Conservation (phyloP, 495 filamentous ascomycete genomes). For the Cudoniella acicularis region DNA sequence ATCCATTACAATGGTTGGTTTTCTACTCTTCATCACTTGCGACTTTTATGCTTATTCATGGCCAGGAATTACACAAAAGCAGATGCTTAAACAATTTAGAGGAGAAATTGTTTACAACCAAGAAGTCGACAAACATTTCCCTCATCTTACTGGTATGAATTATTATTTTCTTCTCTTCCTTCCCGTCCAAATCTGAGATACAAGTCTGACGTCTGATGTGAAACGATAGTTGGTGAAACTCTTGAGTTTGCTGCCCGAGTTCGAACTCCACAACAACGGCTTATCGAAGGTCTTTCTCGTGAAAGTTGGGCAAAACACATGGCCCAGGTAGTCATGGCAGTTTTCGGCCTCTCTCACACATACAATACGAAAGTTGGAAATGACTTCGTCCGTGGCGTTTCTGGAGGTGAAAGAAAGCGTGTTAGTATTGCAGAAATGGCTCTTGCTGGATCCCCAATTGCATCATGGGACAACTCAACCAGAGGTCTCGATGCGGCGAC, state of each 20-base stretch:
- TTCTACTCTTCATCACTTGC: background rate
- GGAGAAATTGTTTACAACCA: conserved; percentile 58
- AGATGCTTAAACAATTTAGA: conserved; percentile 36
- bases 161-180: no score
- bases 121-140: conserved; percentile 75
- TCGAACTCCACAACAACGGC: conserved; percentile 61
- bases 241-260: conserved; percentile 67
- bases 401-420: conserved; percentile 57
- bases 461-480: conserved; percentile 54
- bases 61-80: conserved; percentile 23
- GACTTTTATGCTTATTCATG: background rate
- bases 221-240: conserved; percentile 65
- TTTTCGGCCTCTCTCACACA: conserved; percentile 64
- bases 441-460: conserved; percentile 45
- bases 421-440: conserved; percentile 54
- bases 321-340: conserved; percentile 64
- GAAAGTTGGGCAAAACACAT: conserved; percentile 63
- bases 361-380: conserved; percentile 80
- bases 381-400: conserved; percentile 71
- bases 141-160: conserved; percentile 67
- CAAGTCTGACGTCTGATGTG: no score
- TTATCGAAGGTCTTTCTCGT: conserved; percentile 53
- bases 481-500: conserved; percentile 50
- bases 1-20: conserved; percentile 33
- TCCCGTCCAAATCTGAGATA: no score